Base-by-base conservation (phyloP, 768 basidiomycete species). In the Pleurotus platypus region DNA sequence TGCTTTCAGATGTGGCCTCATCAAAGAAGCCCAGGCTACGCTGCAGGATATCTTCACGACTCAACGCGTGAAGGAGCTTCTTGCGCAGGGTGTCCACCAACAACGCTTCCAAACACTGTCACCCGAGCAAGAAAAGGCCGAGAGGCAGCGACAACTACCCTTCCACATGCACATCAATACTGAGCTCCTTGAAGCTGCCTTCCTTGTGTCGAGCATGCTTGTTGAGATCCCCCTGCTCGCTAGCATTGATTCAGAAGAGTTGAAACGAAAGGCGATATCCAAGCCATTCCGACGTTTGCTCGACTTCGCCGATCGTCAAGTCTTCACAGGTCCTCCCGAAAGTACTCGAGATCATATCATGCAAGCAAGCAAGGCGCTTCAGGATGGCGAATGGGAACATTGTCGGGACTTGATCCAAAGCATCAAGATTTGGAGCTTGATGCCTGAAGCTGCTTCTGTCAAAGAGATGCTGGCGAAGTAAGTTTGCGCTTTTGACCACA, bases 91-190 rank as follows among this genome's bases (percentile, higher is more conserved):
- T 27, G 89, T 96, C 2, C 96, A 98, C 69, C 89, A 92, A 66
- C 91, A 93, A 64, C 85, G 94, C 35, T 96, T 87, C 78, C 89
- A 92, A 63, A 82, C 84, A 7, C 75, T 95, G 57, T 84, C 89
- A 11, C 93, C 93, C 1, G 97, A 99, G 71, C 97, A 99, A 73
- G 97, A 99, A 70, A 91, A 94, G 67, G 87, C 94, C 2, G 97
- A 99, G 71, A 92, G 94, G 62, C 89, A 94, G 62, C 84, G 97
- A 35, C 93, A 98, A 64, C 80, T 99, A 20, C 97, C 97, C 26
- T 99, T 98, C 87, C 97, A 99, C 72, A 91, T 98, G 90, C 97
- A 99, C 72, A 94, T 98, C 74, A 99, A 98, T 76, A 93, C 97
- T 12, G 97, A 98, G 72, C 79, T 99, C 7, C 78, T 98, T 56